Base-by-base conservation (phyloP, 768 basidiomycete genomes). In the Phaeotremella fagi region DNA sequence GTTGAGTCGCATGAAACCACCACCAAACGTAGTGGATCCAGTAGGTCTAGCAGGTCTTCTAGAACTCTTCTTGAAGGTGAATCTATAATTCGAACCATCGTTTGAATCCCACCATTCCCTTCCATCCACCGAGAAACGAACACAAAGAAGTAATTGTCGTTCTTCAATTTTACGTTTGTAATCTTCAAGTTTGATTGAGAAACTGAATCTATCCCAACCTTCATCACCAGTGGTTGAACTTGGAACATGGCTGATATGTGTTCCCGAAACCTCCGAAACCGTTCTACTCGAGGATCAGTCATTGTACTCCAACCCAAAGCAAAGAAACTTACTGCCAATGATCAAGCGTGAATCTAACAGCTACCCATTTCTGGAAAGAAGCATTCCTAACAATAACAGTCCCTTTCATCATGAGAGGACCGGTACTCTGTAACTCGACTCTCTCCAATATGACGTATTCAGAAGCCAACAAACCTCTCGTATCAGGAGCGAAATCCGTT, bases 281-380 rank as follows among this genome's bases (percentile, higher is more conserved):
- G 73, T 74, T 52, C 72, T 74, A 45, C 20, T 29, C 3, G 22
- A 25, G 46, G 64, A 50, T 64, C 61, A 49, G 24, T 23, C 14
- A 5, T 9, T 6, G 4, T 37, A 6, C 9, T 41, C 11, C 41
- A 18, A 23, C 6, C n/a, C n/a, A n/a, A n/a, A n/a, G n/a, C n/a
- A n/a, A n/a, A n/a, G n/a, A n/a, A 41, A 71, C 72, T 69, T 50
- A 74, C 76, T 91, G 90, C 94, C 94, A 98, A 58, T 79, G 79
- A 73, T 98, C 94, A 65, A 94, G 80, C 4, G 94, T 97, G 73
- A 97, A 98, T 23, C 94, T 82, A 27, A 90, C 82, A 11, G 84
- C 85, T 48, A 98, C 80, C 79, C 82, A 82, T 77, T 97, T 98
- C 66, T 86, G 79, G 76, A 83, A 98, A 9, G 88, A 82, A 38